These are phyloP conservation scores for Debaryomyces fabryi DNA, from an alignment of 1,139 yeast genomes.

Conservation along the genomic window DNA sequence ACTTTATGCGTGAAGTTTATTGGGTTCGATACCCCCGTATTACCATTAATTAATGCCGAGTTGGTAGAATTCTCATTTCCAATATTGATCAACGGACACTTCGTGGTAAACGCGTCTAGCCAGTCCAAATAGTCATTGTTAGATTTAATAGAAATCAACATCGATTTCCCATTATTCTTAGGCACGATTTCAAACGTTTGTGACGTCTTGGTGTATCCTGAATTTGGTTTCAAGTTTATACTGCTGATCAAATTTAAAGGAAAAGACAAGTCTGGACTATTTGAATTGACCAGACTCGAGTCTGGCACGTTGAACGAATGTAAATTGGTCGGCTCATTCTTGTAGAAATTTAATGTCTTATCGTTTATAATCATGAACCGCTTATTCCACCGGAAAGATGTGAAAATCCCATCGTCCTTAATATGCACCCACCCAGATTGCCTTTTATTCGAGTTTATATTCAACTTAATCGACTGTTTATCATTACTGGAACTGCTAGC, in stretches of 20 bases:
- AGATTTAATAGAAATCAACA: constrained; percentile 74
- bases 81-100: constrained; percentile 67
- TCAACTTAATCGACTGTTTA: constrained; percentile 21
- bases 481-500: constrained; percentile 10
- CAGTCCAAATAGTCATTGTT: constrained; percentile 85
- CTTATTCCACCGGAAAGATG: constrained; percentile 90
- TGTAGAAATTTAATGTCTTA: constrained; percentile 72
- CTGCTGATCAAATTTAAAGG: constrained; percentile 44
- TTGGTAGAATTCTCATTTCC: constrained; percentile 26
- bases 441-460: constrained; percentile 34
- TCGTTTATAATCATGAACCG: constrained; percentile 79
- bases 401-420: constrained; percentile 83
- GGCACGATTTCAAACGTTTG: constrained; percentile 80
- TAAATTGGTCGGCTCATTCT: constrained; percentile 51
- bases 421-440: constrained; percentile 84
- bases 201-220: constrained; percentile 62
- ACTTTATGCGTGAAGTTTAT: constrained; percentile 75
- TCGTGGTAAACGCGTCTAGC: constrained; percentile 87
- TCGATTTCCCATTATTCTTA: constrained; percentile 57
- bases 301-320: constrained; percentile 11
- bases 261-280: constrained; percentile 42
- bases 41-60: constrained; percentile 28
- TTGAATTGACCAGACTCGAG: constrained; percentile 13
- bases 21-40: constrained; percentile 78
- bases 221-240: constrained; percentile 42